Percentiles rank a stretch among this genome's conserved stretches.
These are phyloP conservation scores for Clonostachys sp. DNA, from an alignment of 2,329 filamentous ascomycete genomes.

Conservation along the genomic window DNA sequence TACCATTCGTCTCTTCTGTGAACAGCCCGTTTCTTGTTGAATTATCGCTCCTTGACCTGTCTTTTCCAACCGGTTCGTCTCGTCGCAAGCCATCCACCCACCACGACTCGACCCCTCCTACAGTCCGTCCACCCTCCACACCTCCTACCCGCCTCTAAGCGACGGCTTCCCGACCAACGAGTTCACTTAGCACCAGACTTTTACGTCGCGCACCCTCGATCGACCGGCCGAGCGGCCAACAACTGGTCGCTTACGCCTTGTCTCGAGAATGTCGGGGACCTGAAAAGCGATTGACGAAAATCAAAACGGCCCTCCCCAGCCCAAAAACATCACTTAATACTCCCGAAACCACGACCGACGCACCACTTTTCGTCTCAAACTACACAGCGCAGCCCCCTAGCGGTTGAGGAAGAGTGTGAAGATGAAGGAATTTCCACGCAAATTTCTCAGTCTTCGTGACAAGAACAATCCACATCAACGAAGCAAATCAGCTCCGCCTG, in stretches of 20 bases:
- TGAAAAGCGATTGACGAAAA: too few relatives aligned
- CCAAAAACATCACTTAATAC: too few relatives aligned
- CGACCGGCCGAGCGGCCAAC: too few relatives aligned
- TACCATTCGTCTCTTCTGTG: neutral
- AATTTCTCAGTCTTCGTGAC: slow-evolving; percentile 68
- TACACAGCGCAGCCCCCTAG: neutral
- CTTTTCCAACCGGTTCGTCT: neutral
- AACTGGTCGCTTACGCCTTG: too few relatives aligned
- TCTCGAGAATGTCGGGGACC: too few relatives aligned
- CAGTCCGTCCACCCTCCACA: neutral
- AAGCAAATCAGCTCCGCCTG: slow-evolving; percentile 50
- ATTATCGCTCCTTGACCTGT: neutral
- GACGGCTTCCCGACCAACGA: too few relatives aligned
- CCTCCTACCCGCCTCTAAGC: too few relatives aligned
- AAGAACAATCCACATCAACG: slow-evolving; percentile 51
- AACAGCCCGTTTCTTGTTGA: neutral
- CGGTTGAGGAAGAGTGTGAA: slow-evolving; percentile 11
- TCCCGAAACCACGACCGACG: too few relatives aligned
- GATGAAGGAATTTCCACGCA: slow-evolving; percentile 55
- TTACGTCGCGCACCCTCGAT: neutral
- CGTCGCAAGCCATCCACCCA: neutral
- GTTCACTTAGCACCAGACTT: neutral
- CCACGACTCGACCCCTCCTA: neutral
- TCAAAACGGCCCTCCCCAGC: too few relatives aligned
- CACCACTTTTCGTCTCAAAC: too few relatives aligned